These are phyloP conservation scores for Aureobasidium pullulans DNA, from an alignment of 2,329 filamentous ascomycete species.

Conservation along the genomic window DNA sequence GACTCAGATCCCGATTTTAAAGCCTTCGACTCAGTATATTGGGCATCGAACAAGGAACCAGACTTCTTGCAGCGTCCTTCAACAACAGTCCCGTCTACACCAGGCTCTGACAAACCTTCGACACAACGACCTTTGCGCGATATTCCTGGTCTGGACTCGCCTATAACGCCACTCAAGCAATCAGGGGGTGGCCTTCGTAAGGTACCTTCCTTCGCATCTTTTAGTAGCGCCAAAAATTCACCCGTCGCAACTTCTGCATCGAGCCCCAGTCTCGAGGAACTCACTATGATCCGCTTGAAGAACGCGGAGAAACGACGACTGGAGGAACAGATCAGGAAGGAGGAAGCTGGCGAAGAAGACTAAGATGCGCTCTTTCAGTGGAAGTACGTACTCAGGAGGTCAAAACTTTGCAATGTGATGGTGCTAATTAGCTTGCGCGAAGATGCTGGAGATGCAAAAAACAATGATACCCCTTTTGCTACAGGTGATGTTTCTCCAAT, in stretches of 20 bases:
- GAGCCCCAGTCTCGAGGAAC: constrained; percentile 31
- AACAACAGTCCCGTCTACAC: background rate
- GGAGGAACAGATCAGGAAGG: constrained; percentile 39
- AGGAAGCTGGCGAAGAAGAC: constrained; percentile 14
- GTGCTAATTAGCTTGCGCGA: background rate
- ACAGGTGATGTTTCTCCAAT: background rate
- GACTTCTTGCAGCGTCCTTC: constrained; percentile 29
- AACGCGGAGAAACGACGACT: constrained; percentile 37
- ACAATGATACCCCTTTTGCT: constrained; percentile 3
- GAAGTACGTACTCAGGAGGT: background rate
- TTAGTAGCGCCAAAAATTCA: constrained; percentile 24
- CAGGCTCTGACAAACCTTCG: background rate
- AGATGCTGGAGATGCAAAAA: background rate
- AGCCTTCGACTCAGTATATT: constrained; percentile 45
- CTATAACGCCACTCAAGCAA: constrained; percentile 23
- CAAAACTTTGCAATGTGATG: background rate
- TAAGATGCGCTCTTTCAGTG: background rate
- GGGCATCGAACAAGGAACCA: constrained; percentile 45
- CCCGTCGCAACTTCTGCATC: constrained; percentile 15
- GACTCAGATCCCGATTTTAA: constrained; percentile 37
- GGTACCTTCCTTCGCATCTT: constrained; percentile 38
- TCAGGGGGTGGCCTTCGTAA: constrained; percentile 27
- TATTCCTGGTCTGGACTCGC: constrained; percentile 17
- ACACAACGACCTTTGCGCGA: background rate
- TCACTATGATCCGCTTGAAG: constrained; percentile 39